Conservation (phyloP, 495 filamentous ascomycete species). For the Chlorociboria aeruginascens region DNA sequence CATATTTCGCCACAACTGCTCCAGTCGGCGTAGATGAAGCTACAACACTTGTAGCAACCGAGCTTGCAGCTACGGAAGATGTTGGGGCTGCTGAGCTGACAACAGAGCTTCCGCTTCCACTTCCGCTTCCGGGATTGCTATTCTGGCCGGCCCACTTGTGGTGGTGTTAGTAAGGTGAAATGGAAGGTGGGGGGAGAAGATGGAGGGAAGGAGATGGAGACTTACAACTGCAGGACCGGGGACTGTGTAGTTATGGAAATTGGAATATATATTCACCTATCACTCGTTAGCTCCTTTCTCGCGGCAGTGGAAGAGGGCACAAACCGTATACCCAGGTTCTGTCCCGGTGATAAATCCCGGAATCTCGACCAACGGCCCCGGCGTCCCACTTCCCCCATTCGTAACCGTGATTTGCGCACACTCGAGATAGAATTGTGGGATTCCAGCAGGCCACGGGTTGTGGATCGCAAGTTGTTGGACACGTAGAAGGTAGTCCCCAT, state of each 20-base stretch:
- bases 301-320: not conserved
- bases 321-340: constrained; percentile 38
- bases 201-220: too few relatives aligned
- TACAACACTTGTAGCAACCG: too few relatives aligned
- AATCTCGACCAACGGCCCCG: constrained; percentile 35
- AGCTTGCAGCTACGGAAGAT: too few relatives aligned
- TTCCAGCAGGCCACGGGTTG: constrained; percentile 30
- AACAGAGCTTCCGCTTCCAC: too few relatives aligned
- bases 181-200: too few relatives aligned
- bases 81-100: too few relatives aligned
- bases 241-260: constrained; percentile 32
- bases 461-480: constrained; percentile 48
- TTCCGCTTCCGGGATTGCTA: too few relatives aligned
- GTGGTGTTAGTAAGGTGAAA: too few relatives aligned
- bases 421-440: constrained; percentile 43
- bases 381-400: constrained; percentile 36
- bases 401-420: constrained; percentile 48
- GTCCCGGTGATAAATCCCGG: constrained; percentile 42
- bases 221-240: constrained; percentile 21
- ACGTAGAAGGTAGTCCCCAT: constrained; percentile 49
- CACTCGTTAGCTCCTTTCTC: not conserved
- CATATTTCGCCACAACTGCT: constrained; percentile 10
- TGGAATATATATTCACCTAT: not conserved
- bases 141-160: too few relatives aligned
- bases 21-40: not conserved